Evolutionary conservation across 2,329 filamentous ascomycete species (phyloP), one percentile per base, ranked within the genome.

Genomic region (Colletotrichum lindemuthianum): DNA sequence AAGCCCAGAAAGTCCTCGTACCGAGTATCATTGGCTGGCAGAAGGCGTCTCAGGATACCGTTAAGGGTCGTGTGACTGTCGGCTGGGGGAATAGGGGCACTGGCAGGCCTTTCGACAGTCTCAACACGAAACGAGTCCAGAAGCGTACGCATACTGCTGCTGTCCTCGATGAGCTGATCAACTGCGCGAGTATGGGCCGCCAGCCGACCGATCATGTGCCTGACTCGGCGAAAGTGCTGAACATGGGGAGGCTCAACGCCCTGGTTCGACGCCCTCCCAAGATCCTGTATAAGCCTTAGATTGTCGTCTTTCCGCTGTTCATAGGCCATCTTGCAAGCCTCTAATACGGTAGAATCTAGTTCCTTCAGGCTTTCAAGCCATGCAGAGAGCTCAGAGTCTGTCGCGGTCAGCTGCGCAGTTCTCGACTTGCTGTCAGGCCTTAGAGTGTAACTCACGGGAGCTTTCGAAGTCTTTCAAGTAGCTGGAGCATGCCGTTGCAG

Each of bases 141-240:
- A 1, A 82, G 43, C 2, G 72, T 56, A 2, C 65, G 63, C 8
- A 83, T 40, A 10, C 65, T 61, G 3, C 50, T 51, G 2, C 73
- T 70, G 54, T 78, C 74, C 7, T 73, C 67, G 2, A 84, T 52
- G 1, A 86, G 72, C 8, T 76, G 66, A 4, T 74, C 72, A 0
- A 76, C 71, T 1, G 78, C 77, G 9, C 80, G 75, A 2, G 81
- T 70, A 55, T 79, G 79, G 24, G 79, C 71, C n/a, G 78, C 78
- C 2, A 86, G 69, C 1, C 82, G 75, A 2, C 83, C 81, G 8
- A 86, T 69, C 39, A 75, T 73, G 67, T 85, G 83, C 5, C 72
- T 70, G 6, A 77, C 71, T 3, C 51, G 44, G 4, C 66, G 59
- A 59, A 80, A 81, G 0, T 44, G 32, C n/a, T 53, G 39, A 1